Base-by-base conservation (phyloP, 108 stramenopile species). In the Fistulifera pelliculosa region DNA sequence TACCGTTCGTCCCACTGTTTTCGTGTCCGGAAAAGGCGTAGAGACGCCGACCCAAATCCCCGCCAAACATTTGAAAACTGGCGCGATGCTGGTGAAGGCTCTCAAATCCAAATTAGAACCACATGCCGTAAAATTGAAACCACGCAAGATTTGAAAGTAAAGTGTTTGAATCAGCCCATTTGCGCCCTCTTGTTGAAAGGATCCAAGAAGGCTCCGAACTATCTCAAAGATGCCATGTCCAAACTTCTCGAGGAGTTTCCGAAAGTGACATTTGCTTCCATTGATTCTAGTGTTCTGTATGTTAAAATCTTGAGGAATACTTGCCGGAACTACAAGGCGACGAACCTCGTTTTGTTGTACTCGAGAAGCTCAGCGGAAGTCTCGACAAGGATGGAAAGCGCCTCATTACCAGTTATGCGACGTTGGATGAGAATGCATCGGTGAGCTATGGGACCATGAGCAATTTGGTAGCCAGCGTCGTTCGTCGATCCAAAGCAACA, bases 91-190 rank as follows among this genome's bases (percentile, higher is more conserved):
- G 11, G 80, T 78, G 1, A 90, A 90, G 60, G 56, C 75, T 17
- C 43, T 90, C 24, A 77, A 78, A 47, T 71, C 71, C 24, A 69
- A 85, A 66, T 47, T 90, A 41, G 84, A 81, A 56, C 81, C 80
- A 12, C 75, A 75, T 44, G 84, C 83, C n/a, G 84, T 80, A 90
- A 90, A 64, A 86, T 90, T 56, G 88, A 90, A 66, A 90, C 80
- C 28, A 81, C 88, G 4, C 80, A 84, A 57, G 88, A 86, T 64
- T 57, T 90, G 59, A 69, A 80, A 60, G 56, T 76, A 42, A 90
- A 90, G 66, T 90, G 88, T 69, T 49, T 90, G 18, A 79, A 85
- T 47, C 83, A 86, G 66, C 76, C 80, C 45, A 51, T 77, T 26
- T 90, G 88, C 58, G 88, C 58, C 1, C 62, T 90, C 56, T 56